Base-by-base conservation (phyloP, 2,329 filamentous ascomycete species). In the Fusarium newnesense region DNA sequence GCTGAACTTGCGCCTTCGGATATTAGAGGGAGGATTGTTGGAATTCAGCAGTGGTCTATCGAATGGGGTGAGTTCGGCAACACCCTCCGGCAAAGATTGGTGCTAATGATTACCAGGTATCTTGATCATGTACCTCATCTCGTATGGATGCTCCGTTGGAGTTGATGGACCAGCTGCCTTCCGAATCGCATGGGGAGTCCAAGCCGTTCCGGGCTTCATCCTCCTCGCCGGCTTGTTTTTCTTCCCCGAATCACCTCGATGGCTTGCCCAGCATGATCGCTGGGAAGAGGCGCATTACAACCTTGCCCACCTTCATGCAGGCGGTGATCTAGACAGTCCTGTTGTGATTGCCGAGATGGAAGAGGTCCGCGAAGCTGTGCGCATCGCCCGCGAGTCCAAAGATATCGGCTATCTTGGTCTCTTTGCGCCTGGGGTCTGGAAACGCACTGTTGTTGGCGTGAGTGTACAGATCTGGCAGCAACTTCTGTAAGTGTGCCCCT, bases 21-120 rank as follows among this genome's bases (percentile, higher is more conserved):
- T 40, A 85, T 82, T 70, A 87, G 91, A 70, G 92, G 91, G 21
- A 87, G 90, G 47, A 85, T 95, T 39, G 91, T 95, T 21, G 90
- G 91, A 59, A 87, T 89, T 47, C 92, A 94, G 79, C 92, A 94
- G 80, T 92, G 91, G 85, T 91, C 92, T 32, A 94, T 95, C 69
- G 93, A 92, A 72, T 93, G 81, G 80, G 81, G 81, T 75, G 54
- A 47, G 70, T 30, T 16, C 3, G 21, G 44, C 40, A 24, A 2
- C 3, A 13, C 6, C 2, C 7, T 1, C 8, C 1, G 2, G 19
- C 5, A 12, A 12, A 36, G 18, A 5, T 9, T 12, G 5, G 7
- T 39, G 24, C 32, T 53, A 39, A 37, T 12, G 50, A 21, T 21
- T 5, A 7, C 1, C 87, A 87, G 91, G 89, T 71, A 92, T 92